Percentiles rank a stretch among this genome's conserved stretches.
Evolutionary conservation across 2,329 filamentous ascomycete species (phyloP).

Genomic region (Stromatinia cepivora): DNA sequence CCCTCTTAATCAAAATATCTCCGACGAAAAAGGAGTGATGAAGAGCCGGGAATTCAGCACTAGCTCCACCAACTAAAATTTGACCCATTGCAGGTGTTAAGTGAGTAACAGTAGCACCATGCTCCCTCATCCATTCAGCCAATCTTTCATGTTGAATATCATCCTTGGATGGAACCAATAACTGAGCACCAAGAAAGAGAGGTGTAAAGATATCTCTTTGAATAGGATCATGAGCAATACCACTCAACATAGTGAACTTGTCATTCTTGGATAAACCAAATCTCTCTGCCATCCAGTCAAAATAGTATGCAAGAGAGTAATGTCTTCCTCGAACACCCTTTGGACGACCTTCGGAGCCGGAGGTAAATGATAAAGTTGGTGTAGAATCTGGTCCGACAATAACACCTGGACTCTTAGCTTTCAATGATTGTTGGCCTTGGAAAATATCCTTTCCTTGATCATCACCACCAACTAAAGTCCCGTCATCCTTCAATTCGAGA

Average conservation of each 20-base stretch:
- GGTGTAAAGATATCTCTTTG: constrained; percentile 84
- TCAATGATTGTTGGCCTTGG: constrained; percentile 51
- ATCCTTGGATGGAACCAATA: constrained; percentile 77
- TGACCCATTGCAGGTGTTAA: constrained; percentile 96
- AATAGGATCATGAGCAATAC: constrained; percentile 76
- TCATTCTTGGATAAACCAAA: constrained; percentile 73
- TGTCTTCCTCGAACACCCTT: constrained; percentile 89
- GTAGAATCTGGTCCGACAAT: constrained; percentile 83
- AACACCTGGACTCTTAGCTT: constrained; percentile 62
- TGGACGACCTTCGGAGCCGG: constrained; percentile 73
- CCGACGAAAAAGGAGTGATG: constrained; percentile 86
- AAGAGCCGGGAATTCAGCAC: constrained; percentile 73
- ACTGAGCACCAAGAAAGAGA: constrained; percentile 77
- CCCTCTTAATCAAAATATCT: constrained; percentile 81
- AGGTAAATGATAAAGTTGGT: constrained; percentile 73
- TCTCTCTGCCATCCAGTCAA: constrained; percentile 86
- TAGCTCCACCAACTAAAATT: constrained; percentile 84
- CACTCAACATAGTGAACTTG: constrained; percentile 79
- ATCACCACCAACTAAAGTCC: constrained; percentile 67
- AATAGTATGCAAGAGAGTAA: constrained; percentile 82
- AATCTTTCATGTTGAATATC: constrained; percentile 84
- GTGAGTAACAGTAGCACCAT: constrained; percentile 77
- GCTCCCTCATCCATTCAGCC: constrained; percentile 82
- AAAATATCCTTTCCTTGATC: constrained; percentile 68
- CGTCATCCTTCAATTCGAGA: constrained; percentile 70